A percentile compares a stretch with the other conserved stretches of the same genome.
Conservation (phyloP, 371 early-diverging fungal species). For the Circinella umbellata region DNA sequence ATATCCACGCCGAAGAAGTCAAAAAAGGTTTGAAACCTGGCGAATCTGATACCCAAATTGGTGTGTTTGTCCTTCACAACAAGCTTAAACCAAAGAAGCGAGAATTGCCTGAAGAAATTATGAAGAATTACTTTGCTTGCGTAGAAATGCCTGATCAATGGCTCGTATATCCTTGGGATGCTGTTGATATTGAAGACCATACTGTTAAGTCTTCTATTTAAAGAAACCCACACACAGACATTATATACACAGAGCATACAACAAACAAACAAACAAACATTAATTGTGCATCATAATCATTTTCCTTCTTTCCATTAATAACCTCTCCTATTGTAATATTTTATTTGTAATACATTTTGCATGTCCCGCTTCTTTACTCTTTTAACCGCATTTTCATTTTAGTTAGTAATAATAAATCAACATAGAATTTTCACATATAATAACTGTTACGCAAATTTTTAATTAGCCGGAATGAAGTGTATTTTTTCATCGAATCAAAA, state of each 20-base stretch:
- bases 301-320: not conserved
- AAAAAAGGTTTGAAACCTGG: constrained; percentile 54
- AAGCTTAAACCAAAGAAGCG: constrained; percentile 76
- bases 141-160: constrained; percentile 79
- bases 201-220: constrained; percentile 50
- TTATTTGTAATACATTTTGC: not conserved
- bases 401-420: constrained; percentile 10
- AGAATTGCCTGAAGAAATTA: constrained; percentile 63
- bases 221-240: not conserved
- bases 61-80: constrained; percentile 79
- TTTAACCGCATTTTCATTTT: not conserved
- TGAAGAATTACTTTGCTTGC: constrained; percentile 71
- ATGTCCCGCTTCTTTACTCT: not conserved
- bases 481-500: not conserved
- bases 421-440: not conserved
- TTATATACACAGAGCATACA: too few relatives aligned
- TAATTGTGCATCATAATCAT: not conserved
- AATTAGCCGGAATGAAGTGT: not conserved
- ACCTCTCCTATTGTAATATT: not conserved
- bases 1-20: constrained; percentile 63
- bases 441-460: not conserved
- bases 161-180: constrained; percentile 83
- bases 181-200: constrained; percentile 72
- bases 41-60: constrained; percentile 67
- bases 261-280: not conserved